Base-by-base conservation (phyloP, 2,329 filamentous ascomycete genomes). In the Exutisphaerella laricina region DNA sequence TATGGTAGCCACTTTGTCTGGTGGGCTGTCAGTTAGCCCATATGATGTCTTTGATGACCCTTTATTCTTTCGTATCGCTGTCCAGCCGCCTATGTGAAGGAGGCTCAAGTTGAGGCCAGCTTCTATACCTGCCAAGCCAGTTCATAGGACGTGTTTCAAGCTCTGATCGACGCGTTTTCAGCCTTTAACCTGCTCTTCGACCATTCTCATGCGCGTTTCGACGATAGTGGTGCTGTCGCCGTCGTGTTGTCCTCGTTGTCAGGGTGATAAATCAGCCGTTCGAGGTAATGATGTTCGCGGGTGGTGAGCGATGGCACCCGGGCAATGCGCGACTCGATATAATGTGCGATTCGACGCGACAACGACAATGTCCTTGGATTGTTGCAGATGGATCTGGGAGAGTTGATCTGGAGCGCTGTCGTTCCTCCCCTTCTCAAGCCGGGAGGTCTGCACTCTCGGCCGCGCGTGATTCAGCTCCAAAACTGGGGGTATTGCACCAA, bases 1-100 rank as follows among this genome's bases (percentile, higher is more conserved):
- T 30, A 62, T 50, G 41, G 60, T 62, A 50, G 60, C 60, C 60
- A 63, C 52, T 34, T 54, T 63, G 56, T 32, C 49, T 43, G 30
- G 20, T 34, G 39, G 45, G 46, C 29, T 29, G 13, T 31, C 13
- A 33, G 20, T 26, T 43, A 49, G 46, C 50, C 47, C 52, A 55
- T 55, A 43, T 48, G 47, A 51, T 42, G 22, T 30, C 33, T 38
- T 17, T 35, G 16, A n/a, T 20, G 20, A 23, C 18, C 20, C 20
- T 17, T 16, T n/a, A n/a, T n/a, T n/a, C n/a, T n/a, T n/a, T n/a
- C n/a, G n/a, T n/a, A n/a, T n/a, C n/a, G n/a, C n/a, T n/a, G n/a
- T n/a, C n/a, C n/a, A n/a, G n/a, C n/a, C n/a, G n/a, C n/a, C n/a
- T n/a, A n/a, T n/a, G n/a, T n/a, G n/a, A n/a, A n/a, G n/a, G n/a